phyloP scores from a whole-genome alignment of 2,329 filamentous ascomycete species.

The Thyridium curvatum region DNA sequence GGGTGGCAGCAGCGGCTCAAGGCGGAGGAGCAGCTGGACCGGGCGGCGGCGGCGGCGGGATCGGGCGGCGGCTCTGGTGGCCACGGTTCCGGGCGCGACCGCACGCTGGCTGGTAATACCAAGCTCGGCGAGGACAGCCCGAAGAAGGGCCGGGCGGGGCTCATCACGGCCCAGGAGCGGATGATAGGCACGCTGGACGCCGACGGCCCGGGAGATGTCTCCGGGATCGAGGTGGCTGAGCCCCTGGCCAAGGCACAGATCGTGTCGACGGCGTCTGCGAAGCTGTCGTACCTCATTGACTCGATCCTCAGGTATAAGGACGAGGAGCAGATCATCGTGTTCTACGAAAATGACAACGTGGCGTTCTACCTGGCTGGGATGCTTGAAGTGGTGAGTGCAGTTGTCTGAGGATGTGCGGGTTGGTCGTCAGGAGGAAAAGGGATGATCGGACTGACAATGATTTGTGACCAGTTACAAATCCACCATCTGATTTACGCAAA shows the following conservation, averaged over 20 bases:
- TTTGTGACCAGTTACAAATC: constrained; percentile 43
- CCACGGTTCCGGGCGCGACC: neutral
- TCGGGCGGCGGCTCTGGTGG: constrained; percentile 6
- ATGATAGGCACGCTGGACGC: constrained; percentile 10
- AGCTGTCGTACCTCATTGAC: constrained; percentile 79
- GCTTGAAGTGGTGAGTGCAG: constrained; percentile 59
- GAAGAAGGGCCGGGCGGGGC: constrained; percentile 23
- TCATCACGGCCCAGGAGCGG: constrained; percentile 10
- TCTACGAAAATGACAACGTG: constrained; percentile 84
- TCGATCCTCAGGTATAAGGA: constrained; percentile 61
- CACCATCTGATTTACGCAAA: constrained; percentile 63
- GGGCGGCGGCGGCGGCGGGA: neutral
- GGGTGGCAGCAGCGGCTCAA: constrained; percentile 29
- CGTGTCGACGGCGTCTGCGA: constrained; percentile 77
- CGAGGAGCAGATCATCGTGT: constrained; percentile 81
- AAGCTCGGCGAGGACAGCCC: constrained; percentile 27
- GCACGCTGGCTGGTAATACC: constrained; percentile 33
- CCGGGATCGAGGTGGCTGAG: constrained; percentile 23
- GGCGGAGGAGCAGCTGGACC: constrained; percentile 11
- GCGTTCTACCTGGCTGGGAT: constrained; percentile 81
- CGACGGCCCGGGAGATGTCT: constrained; percentile 7
- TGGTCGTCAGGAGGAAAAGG: too few relatives aligned
- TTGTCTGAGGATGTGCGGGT: neutral
- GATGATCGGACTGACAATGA: constrained; percentile 3
- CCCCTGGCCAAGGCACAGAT: constrained; percentile 56